Base-by-base conservation (phyloP, 805 yeast species). In the Wickerhamiella alocasiicola region DNA sequence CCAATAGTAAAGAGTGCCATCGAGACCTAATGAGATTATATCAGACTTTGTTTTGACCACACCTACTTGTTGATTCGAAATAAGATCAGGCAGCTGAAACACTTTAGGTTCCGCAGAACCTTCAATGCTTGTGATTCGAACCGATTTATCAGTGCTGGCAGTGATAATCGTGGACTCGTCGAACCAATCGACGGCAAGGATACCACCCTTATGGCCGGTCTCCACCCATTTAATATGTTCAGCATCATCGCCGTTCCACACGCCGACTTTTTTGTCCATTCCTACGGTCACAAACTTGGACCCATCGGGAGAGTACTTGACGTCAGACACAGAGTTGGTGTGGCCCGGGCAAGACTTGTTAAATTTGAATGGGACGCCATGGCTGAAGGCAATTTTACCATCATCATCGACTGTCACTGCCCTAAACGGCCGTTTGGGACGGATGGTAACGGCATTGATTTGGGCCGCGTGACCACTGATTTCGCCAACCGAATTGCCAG, bases 401-500 rank as follows among this genome's bases (percentile, higher is more conserved):
- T 91, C 97, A 55, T 87, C 95, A 29, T 93, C 74, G 6, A 80
- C 96, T 2, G 97, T 85, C 5, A 81, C 94, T 0, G 95, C 95
- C 43, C 95, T 68, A 64, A 81, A 83, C 7, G 98, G 98, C 60
- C 98, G 74, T 47, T 71, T 73, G 16, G 87, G 84, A 54, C 80
- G 78, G 49, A 88, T 78, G 43, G 80, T 74, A 16, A 85, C 94
- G 0, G 91, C 83, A 54, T 81, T 84, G 55, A 88, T 74, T 35
- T 72, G 74, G 19, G 83, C 77, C 13, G 88, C 71, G 57, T 91
- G 98, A 18, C 98, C 98, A 36, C 85, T 76, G 52, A 88, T 78
- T 56, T 91, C 97, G 42, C 98, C 99, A 32, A 91, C 76, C n/a
- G 95, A 75, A 61, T 91, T 91, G 46, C 98, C 98, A 1, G 94